phyloP scores from a whole-genome alignment of 2,329 filamentous ascomycete species.

The Furcasterigmium sp. region DNA sequence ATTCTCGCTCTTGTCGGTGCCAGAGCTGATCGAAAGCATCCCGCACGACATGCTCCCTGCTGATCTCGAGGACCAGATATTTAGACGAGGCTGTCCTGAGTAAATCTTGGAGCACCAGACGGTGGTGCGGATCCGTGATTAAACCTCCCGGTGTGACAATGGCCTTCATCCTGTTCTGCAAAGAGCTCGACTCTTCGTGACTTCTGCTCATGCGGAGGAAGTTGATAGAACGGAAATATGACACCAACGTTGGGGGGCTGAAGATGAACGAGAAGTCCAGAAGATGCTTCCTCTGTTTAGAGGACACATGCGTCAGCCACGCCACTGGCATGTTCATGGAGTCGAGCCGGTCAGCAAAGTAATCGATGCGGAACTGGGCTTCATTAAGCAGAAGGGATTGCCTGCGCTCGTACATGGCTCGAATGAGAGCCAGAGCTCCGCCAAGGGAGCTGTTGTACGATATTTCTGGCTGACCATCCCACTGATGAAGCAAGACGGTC shows the following conservation, averaged over 20 bases:
- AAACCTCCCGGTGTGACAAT: slow-evolving; percentile 50
- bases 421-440: slow-evolving; percentile 69
- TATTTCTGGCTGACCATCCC: slow-evolving; percentile 71
- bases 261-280: slow-evolving; percentile 81
- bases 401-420: slow-evolving; percentile 61
- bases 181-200: slow-evolving; percentile 63
- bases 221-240: slow-evolving; percentile 85
- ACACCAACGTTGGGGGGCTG: slow-evolving; percentile 63
- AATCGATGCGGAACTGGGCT: slow-evolving; percentile 68
- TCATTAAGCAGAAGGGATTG: slow-evolving; percentile 60
- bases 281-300: slow-evolving; percentile 64
- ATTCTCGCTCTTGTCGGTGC: slow-evolving; percentile 75
- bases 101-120: slow-evolving; percentile 55
- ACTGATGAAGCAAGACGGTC: slow-evolving; percentile 70
- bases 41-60: slow-evolving; percentile 60
- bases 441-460: slow-evolving; percentile 67
- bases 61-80: slow-evolving; percentile 65
- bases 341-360: slow-evolving; percentile 72
- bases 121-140: slow-evolving; percentile 52
- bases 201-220: slow-evolving; percentile 79
- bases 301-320: slow-evolving; percentile 60
- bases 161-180: slow-evolving; percentile 50
- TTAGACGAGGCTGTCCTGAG: slow-evolving; percentile 63
- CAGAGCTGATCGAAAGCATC: slow-evolving; percentile 86
- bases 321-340: slow-evolving; percentile 66